Percentiles rank a stretch among this genome's conserved stretches.
These are phyloP conservation scores for Marchantia paleacea DNA, from an alignment of 225 moss, liverwort and hornwort species.

Conservation along the genomic window DNA sequence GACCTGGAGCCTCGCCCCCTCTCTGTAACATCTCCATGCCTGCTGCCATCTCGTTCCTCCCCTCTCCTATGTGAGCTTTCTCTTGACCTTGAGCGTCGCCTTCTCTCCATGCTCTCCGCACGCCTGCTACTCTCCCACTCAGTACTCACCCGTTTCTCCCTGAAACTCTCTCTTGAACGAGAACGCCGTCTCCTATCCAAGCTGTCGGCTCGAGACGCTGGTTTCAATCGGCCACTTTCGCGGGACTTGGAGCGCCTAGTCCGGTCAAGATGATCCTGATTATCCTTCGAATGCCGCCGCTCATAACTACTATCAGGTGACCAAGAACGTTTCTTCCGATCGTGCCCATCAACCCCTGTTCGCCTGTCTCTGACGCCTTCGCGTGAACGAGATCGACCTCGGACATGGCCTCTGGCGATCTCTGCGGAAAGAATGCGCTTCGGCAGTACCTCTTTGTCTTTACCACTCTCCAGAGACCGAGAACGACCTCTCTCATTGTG, in stretches of 20 bases:
- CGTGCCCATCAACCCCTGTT: constrained; percentile 9
- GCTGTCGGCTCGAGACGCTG: constrained; percentile 24
- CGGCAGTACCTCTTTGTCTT: constrained; percentile 18
- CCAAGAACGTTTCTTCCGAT: constrained; percentile 32
- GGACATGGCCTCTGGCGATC: constrained; percentile 15
- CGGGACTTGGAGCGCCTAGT: constrained; percentile 44
- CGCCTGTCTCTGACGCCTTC: constrained; percentile 29
- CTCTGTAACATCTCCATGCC: constrained; percentile 23
- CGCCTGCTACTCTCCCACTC: constrained; percentile 27
- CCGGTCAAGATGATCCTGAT: constrained; percentile 23
- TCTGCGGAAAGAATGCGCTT: constrained; percentile 33
- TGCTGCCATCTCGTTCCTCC: constrained; percentile 32
- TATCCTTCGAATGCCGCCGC: constrained; percentile 27
- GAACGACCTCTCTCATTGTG: constrained; percentile 42
- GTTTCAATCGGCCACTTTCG: constrained; percentile 25
- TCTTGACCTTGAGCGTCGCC: constrained; percentile 41
- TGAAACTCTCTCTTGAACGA: constrained; percentile 42
- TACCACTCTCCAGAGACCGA: constrained; percentile 30
- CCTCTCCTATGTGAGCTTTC: constrained; percentile 35
- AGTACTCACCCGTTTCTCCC: constrained; percentile 27
- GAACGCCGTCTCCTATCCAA: constrained; percentile 32
- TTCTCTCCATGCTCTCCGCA: constrained; percentile 35
- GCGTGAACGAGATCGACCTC: constrained; percentile 32
- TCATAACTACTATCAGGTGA: constrained; percentile 40
- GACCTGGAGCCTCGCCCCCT: constrained; percentile 49